Evolutionary conservation across 768 basidiomycete genomes (phyloP).

Genomic region (Porpolomopsis calyptriformis): DNA sequence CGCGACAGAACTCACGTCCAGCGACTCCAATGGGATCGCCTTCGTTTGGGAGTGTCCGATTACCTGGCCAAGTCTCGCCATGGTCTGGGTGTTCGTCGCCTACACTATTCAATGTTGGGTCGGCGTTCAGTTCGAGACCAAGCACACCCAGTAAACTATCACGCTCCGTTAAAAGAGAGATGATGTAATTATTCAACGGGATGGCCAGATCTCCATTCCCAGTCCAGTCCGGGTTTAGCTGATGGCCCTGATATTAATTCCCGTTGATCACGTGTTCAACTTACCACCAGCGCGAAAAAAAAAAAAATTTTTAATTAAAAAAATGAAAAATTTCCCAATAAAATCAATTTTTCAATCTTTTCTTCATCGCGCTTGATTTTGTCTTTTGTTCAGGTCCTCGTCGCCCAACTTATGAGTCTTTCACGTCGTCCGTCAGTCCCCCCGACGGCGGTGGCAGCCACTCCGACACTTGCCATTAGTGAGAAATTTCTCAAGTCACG

Average conservation of each 20-base stretch:
- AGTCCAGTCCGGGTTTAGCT: too few species aligned
- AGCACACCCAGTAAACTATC: slow-evolving; percentile 51
- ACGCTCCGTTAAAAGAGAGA: too few species aligned
- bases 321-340: too few species aligned
- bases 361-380: too few species aligned
- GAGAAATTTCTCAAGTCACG: slow-evolving; percentile 39
- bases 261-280: too few species aligned
- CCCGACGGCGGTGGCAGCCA: slow-evolving; percentile 28
- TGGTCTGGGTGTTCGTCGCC: slow-evolving; percentile 40
- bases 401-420: background rate
- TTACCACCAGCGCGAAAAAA: too few species aligned
- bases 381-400: background rate
- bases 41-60: slow-evolving; percentile 25
- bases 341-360: background rate
- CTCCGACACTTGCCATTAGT: slow-evolving; percentile 22
- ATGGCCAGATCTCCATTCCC: too few species aligned
- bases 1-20: slow-evolving; percentile 51
- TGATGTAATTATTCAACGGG: too few species aligned
- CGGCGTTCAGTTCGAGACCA: slow-evolving; percentile 45
- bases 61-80: slow-evolving; percentile 30
- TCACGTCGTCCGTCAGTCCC: slow-evolving; percentile 22
- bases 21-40: slow-evolving; percentile 56
- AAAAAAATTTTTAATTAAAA: too few species aligned
- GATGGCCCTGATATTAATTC: too few species aligned
- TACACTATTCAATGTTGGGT: slow-evolving; percentile 38